phyloP scores from a whole-genome alignment of 2,329 filamentous ascomycete genomes.

The Cordyceps cicadae region DNA sequence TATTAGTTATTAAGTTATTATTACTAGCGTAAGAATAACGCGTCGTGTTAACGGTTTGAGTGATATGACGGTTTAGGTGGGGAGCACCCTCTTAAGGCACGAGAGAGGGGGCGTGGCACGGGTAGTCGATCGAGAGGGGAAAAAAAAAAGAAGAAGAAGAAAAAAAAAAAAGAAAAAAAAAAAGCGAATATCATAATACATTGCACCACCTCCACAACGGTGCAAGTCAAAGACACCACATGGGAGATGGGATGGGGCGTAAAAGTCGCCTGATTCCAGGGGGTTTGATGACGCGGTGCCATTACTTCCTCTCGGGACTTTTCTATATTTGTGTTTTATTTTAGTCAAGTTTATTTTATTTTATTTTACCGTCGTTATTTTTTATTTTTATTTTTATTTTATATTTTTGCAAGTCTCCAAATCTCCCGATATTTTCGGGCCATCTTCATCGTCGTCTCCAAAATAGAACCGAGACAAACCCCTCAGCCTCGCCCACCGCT shows the following conservation, averaged over 20 bases:
- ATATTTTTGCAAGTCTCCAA: too few relatives aligned
- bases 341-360: too few relatives aligned
- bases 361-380: not conserved
- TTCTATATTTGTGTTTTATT: not conserved
- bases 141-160: not conserved
- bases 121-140: not conserved
- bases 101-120: too few relatives aligned
- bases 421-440: too few relatives aligned
- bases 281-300: not conserved
- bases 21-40: too few relatives aligned
- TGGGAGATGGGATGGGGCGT: constrained; percentile 2
- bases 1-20: too few relatives aligned
- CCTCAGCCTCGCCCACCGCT: too few relatives aligned
- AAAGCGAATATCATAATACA: not conserved
- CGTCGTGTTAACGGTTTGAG: too few relatives aligned
- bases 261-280: not conserved
- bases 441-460: too few relatives aligned
- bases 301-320: not conserved
- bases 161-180: not conserved
- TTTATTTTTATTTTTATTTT: not conserved
- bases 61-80: too few relatives aligned
- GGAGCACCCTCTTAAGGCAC: too few relatives aligned
- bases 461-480: too few relatives aligned
- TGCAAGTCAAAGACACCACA: not conserved
- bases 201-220: constrained; percentile 3